Evolutionary conservation across 345 rosid genomes (phyloP), one percentile per base, ranked within the genome.

Genomic region (Heritiera littoralis): DNA sequence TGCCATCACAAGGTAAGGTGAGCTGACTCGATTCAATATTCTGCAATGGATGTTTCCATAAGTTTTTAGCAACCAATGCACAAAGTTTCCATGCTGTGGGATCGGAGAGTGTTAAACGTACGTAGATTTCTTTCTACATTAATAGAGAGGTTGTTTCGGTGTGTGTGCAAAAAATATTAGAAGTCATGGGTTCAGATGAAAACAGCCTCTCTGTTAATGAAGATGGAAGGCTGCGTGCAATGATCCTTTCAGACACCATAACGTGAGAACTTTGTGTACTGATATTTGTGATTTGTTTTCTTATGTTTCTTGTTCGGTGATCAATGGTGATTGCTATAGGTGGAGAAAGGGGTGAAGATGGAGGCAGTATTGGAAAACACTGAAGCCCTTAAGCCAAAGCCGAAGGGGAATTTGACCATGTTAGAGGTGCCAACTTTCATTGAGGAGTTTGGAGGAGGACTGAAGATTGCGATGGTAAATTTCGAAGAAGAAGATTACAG

Each of bases 1-100:
- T 91, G 99, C 79, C 94, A 86, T 88, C 95, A 87, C 87, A 92
- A 94, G 98, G 98, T 94, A 87, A 92, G 98, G 97, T 91, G 91
- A 92, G 96, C 85, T 80, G 48, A 28, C 63, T 15, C 72, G 49
- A 46, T 43, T 52, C 32, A n/a, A 9, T 30, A 15, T 40, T 28
- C 41, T 23, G 59, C 18, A 65, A 10, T 51, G 11, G 7, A 11
- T 20, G 9, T 15, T 72, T 15, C 23, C 49, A 43, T 43, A 1
- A 3, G 38, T 35, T 35, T 35, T 35, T 35, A 1, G 3, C 2
- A 35, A 35, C 38, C 38, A 35, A 3, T 35, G 38, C 38, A 35
- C 3, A 35, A 35, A 35, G 3, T 35, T 35, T 3, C 3, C 38
- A 35, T 35, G 3, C 3, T 3, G 3, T 35, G 3, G 3, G 3